Evolutionary conservation across 768 basidiomycete species (phyloP).

Genomic region (Tulasnella sp.): DNA sequence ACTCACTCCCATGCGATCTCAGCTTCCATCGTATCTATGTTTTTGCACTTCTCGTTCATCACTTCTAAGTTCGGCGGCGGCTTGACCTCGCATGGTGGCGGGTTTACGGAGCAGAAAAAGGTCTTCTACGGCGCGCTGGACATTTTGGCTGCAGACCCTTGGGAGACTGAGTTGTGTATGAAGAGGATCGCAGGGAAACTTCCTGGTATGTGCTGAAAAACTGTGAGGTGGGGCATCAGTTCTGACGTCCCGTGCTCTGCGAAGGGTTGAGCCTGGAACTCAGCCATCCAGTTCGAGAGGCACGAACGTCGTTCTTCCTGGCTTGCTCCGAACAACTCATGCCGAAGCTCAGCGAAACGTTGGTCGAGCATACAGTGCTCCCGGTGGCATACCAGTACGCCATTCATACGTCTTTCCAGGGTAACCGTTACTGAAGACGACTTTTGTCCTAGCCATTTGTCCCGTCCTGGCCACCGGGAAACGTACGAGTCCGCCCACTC

Average conservation of each 20-base stretch:
- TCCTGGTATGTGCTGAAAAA: slow-evolving; percentile 20
- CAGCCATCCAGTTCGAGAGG: slow-evolving; percentile 41
- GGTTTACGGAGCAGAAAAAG: slow-evolving; percentile 73
- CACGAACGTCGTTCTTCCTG: slow-evolving; percentile 63
- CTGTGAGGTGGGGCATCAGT: background rate
- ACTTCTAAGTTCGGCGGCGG: slow-evolving; percentile 76
- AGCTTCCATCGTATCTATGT: slow-evolving; percentile 55
- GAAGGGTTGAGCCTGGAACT: background rate
- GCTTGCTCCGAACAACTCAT: slow-evolving; percentile 80
- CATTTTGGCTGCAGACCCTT: slow-evolving; percentile 55
- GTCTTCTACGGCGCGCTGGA: slow-evolving; percentile 79
- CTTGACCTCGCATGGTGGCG: slow-evolving; percentile 52
- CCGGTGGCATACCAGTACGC: slow-evolving; percentile 68
- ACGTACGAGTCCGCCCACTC: slow-evolving; percentile 89
- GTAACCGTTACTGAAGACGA: slow-evolving; percentile 28
- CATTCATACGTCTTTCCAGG: background rate
- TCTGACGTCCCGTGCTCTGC: background rate
- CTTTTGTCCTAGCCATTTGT: slow-evolving; percentile 57
- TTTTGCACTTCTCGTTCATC: slow-evolving; percentile 74
- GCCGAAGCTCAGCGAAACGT: slow-evolving; percentile 57
- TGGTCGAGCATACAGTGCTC: slow-evolving; percentile 60
- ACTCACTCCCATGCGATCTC: slow-evolving; percentile 49
- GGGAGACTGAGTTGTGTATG: slow-evolving; percentile 49
- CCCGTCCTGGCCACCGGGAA: slow-evolving; percentile 62
- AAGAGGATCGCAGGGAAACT: slow-evolving; percentile 41